Evolutionary conservation across 225 moss, liverwort and hornwort species (phyloP), one percentile per base, ranked within the genome.

Genomic region (Straminergon stramineum): DNA sequence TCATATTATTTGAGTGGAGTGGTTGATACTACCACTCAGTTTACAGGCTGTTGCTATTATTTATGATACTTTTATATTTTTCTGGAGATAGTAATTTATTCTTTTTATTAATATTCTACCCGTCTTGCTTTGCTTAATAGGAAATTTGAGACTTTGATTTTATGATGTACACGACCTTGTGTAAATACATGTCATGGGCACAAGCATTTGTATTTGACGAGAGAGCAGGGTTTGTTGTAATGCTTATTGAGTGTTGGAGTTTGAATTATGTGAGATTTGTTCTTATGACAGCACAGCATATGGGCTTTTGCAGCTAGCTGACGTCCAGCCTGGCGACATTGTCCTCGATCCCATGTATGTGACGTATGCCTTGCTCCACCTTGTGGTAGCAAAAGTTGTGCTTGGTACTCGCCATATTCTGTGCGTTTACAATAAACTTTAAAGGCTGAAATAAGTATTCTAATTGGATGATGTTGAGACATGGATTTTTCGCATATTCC

Each of bases 311-410:
- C 95, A 96, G 86, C 95, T 97, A 66, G 97, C 95, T 91, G 90
- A 95, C 84, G 85, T 97, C 87, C 86, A 90, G 85, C 95, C 95
- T 66, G 97, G 97, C 86, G 93, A 97, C 82, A 91, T 97, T 64
- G 90, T 97, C 70, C 94, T 97, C 82, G 97, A 97, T 93, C 96
- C 96, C 83, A 97, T 97, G 97, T 95, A 94, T 48, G 85, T 87
- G 86, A 85, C 60, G 58, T 77, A 32, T 82, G 77, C 68, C 68
- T 70, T 62, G 70, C 58, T 62, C 71, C 85, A 87, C 76, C 37
- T 64, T 71, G 73, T 71, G 86, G 39, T 68, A 88, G 58, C 78
- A 77, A 52, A 77, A 37, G 9, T 53, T 71, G 23, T 78, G 62
- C 30, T 85, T 84, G 41, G 62, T 81, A 48, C 39, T 86, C 63